These are phyloP conservation scores for Lobosporangium transversale DNA, from an alignment of 192 early-diverging fungal genomes.

Conservation along the genomic window DNA sequence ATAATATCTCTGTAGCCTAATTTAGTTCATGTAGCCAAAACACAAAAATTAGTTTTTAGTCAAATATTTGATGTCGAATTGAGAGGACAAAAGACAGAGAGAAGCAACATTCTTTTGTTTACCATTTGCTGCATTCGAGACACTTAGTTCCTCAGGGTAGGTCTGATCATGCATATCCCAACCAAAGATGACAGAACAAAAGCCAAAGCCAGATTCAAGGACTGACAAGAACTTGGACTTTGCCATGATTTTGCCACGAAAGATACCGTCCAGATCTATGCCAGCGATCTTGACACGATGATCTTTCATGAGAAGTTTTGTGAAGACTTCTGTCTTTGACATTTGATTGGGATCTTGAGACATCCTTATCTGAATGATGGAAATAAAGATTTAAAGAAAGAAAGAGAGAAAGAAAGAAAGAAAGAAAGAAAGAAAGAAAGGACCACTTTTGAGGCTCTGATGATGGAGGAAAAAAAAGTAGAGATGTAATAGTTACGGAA, in stretches of 20 bases:
- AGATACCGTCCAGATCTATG: constrained; percentile 77
- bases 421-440: constrained; percentile 6
- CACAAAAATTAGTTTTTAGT: no score
- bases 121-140: constrained; percentile 49
- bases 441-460: no score
- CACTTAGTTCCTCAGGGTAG: constrained; percentile 59
- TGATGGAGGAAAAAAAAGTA: neutral
- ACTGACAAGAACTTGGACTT: constrained; percentile 73
- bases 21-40: neutral
- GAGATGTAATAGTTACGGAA: neutral
- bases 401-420: constrained; percentile 1
- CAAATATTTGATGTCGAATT: no score
- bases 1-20: constrained; percentile 65
- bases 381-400: neutral
- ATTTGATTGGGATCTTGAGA: constrained; percentile 4
- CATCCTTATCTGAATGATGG: neutral
- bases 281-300: constrained; percentile 67
- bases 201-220: constrained; percentile 76
- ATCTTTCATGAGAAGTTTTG: constrained; percentile 53
- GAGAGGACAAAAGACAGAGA: no score
- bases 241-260: constrained; percentile 77
- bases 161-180: constrained; percentile 84
- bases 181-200: constrained; percentile 81
- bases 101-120: neutral
- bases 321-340: constrained; percentile 29